These are phyloP conservation scores for Amanita inopinata DNA, from an alignment of 768 basidiomycete species.

Conservation along the genomic window DNA sequence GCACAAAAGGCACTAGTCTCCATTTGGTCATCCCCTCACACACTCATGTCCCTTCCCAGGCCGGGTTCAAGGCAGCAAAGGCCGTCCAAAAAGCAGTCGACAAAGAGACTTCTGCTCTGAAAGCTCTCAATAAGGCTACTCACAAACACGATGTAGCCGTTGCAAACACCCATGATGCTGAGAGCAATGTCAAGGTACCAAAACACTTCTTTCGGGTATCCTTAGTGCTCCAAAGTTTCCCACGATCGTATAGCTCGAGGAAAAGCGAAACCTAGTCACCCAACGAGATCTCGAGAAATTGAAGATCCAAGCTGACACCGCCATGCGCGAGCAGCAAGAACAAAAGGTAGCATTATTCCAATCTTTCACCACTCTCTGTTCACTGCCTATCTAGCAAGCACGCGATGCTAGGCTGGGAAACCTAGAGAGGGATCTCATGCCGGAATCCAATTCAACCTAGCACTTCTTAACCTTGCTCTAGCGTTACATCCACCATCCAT, in stretches of 20 bases:
- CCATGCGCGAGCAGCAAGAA: conserved; percentile 6
- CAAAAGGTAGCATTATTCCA: neutral
- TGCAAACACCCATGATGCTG: conserved; percentile 29
- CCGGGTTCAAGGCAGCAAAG: conserved; percentile 34
- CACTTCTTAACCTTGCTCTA: neutral
- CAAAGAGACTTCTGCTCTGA: conserved; percentile 40
- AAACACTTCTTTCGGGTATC: neutral
- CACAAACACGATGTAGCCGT: conserved; percentile 42
- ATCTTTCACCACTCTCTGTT: neutral
- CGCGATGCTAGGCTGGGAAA: conserved; percentile 1
- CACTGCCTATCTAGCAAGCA: neutral
- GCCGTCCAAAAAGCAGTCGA: conserved; percentile 33
- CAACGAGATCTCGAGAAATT: conserved; percentile 2
- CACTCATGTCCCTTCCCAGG: conserved; percentile 20
- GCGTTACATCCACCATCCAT: too few relatives aligned
- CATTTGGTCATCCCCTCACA: neutral
- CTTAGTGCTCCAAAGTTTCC: too few relatives aligned
- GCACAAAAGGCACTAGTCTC: conserved; percentile 35
- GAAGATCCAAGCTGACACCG: conserved; percentile 1
- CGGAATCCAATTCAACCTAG: neutral
- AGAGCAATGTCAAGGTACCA: conserved; percentile 33
- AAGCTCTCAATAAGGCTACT: conserved; percentile 41
- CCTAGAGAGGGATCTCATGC: neutral
- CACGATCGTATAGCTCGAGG: neutral
- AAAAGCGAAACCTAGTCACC: neutral